Evolutionary conservation across 768 basidiomycete species (phyloP).

Genomic region (Termitomyces sp.): DNA sequence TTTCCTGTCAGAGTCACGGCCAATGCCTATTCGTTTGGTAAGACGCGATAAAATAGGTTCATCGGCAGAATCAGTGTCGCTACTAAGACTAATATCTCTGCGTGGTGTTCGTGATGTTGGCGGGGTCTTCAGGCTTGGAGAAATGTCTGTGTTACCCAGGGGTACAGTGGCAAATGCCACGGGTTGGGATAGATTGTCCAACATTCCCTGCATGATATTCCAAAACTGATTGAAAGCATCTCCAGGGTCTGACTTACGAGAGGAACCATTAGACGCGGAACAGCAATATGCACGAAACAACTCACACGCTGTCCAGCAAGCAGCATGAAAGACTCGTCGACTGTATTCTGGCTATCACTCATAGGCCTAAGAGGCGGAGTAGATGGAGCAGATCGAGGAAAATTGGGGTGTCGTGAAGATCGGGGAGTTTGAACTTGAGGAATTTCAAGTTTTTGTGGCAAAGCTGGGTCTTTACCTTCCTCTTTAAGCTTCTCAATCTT

Average conservation of each 20-base stretch:
- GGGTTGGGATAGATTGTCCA: conserved; percentile 82
- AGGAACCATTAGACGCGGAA: conserved; percentile 5
- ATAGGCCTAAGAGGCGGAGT: conserved; percentile 41
- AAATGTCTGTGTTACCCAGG: conserved; percentile 40
- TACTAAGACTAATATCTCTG: conserved; percentile 51
- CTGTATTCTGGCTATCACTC: conserved; percentile 55
- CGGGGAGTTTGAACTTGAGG: conserved; percentile 21
- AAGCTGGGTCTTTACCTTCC: conserved; percentile 71
- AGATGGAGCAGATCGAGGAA: conserved; percentile 39
- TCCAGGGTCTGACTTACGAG: conserved; percentile 63
- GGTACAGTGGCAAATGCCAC: conserved; percentile 83
- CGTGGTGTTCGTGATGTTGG: conserved; percentile 23
- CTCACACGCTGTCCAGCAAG: conserved; percentile 70
- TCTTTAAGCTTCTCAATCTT: conserved; percentile 66
- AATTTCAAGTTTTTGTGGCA: conserved; percentile 57
- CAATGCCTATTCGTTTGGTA: conserved; percentile 45
- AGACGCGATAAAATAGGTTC: conserved; percentile 57
- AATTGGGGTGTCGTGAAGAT: conserved; percentile 24
- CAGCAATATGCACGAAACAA: conserved; percentile 10
- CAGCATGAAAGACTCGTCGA: conserved; percentile 88
- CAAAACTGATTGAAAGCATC: conserved; percentile 90
- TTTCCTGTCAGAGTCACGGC: conserved; percentile 21
- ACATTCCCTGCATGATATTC: conserved; percentile 82
- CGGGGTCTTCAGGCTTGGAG: conserved; percentile 22
- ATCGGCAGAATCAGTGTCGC: conserved; percentile 60